These are phyloP conservation scores for Diphasiastrum complanatum DNA, from an alignment of 83 land plant genomes.

Conservation along the genomic window DNA sequence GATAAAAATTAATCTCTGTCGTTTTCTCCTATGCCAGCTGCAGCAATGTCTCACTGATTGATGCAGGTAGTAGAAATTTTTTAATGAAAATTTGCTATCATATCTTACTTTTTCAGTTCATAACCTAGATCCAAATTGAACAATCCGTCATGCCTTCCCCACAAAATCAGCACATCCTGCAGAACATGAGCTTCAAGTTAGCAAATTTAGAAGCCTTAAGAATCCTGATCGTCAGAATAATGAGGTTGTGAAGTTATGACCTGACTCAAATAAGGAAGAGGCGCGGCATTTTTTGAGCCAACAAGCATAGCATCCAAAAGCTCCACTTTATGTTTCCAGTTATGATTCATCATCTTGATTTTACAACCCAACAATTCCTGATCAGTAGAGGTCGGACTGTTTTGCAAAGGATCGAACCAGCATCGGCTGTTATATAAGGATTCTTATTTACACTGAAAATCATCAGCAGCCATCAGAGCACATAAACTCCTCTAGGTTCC, in stretches of 20 bases:
- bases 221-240: background rate
- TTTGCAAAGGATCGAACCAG: background rate
- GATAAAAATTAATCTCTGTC: background rate
- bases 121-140: slow-evolving; percentile 39
- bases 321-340: slow-evolving; percentile 48
- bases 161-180: slow-evolving; percentile 42
- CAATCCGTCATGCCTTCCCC: slow-evolving; percentile 47
- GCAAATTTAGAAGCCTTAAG: background rate
- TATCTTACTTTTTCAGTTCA: slow-evolving; percentile 38
- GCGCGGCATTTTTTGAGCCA: slow-evolving; percentile 21
- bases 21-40: too few species aligned
- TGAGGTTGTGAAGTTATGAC: slow-evolving; percentile 4
- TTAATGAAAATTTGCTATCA: too few species aligned
- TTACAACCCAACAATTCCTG: background rate
- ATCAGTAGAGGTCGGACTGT: background rate
- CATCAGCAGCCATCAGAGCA: too few species aligned
- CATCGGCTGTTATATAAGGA: background rate
- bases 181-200: background rate
- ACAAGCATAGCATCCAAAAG: slow-evolving; percentile 33
- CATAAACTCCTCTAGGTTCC: too few species aligned
- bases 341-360: background rate
- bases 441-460: background rate
- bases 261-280: slow-evolving; percentile 43
- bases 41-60: too few species aligned
- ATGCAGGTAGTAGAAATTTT: too few species aligned